Evolutionary conservation across 352 stramenopile genomes (phyloP), one percentile per base, ranked within the genome.

Genomic region (Globisporangium nodosum): DNA sequence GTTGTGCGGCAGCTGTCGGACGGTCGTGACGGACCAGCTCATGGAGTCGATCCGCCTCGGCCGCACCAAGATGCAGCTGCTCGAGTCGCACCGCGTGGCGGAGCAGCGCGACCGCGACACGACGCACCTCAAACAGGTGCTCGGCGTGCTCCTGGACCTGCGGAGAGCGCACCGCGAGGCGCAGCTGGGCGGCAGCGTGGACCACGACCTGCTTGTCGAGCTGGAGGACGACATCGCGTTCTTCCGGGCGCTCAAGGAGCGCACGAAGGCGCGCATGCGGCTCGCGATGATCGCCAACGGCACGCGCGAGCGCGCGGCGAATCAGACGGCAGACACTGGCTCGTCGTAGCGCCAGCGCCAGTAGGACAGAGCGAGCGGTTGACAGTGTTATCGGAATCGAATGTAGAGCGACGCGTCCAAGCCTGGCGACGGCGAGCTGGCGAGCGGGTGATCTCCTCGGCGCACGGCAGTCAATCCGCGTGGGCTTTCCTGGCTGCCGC

Each of bases 31-130:
- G 20, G 78, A 90, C 65, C 75, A 89, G 64, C 71, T 91, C 53
- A 85, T 90, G 72, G 75, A 88, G 63, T 91, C 79, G 18, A 87
- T 89, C 60, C 76, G 81, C 9, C 60, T 91, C 31, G 78, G 79
- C 0, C 76, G 83, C 39, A 85, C 61, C 67, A 81, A 84, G 52
- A 81, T 88, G 78, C 76, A 86, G 63, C 69, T 85, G 21, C 66
- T 82, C 13, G 76, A 91, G 54, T 73, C 63, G 59, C 65, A 85
- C 56, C 65, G 68, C 15, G 47, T 77, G 49, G 70, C 63, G 46
- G 79, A 88, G 15, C 73, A 88, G 63, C 69, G 81, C 13, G 79
- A 89, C 60, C 78, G 77, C 53, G 78, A 89, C 59, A 88, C 78
- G 24, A 46, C 68, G 15, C 76, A 91, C 52, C 58, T 91, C 15